Base-by-base conservation (phyloP, 148 eudicot species). In the Camellia granthamiana region DNA sequence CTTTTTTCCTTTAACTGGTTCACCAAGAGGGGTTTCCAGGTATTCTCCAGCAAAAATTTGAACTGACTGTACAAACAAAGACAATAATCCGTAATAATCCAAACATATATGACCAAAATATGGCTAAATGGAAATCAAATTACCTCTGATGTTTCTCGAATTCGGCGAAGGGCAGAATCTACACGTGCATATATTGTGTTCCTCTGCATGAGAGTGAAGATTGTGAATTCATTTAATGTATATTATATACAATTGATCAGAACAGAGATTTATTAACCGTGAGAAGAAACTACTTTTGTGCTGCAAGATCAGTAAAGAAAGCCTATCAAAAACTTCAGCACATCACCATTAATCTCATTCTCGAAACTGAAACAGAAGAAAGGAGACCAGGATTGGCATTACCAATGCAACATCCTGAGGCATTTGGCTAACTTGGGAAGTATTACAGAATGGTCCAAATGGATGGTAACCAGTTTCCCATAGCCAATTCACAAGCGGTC, bases 381-480 rank as follows among this genome's bases (percentile, higher is more conserved):
- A 19, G 14, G 38, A 69, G 49, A 41, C 3, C 49, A 66, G 63
- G 61, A 66, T 9, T 49, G 79, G 56, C 19, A 86, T 88, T 90
- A 95, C 99, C 90, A 89, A 80, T 60, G 98, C 99, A 85, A 92
- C 99, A 86, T 95, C 99, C 78, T 87, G 92, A 84, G 93, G 95
- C 92, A 93, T 83, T 86, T 91, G 90, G 86, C 98, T 96, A 80
- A 96, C 82, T 80, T 78, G 83, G 73, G 97, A 92, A 83, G 94
- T 86, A 87, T 96, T 93, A 43, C 98, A 90, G 82, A 96, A 96
- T 79, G 99, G 99, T 79, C 99, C 99, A 86, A 93, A 96, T 73
- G 99, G 97, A 86, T 96, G 99, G 80, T 97, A 93, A 79, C 99
- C 99, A 81, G 88, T 84, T 67, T 90, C 98, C 93, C 93, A 92